Evolutionary conservation across 345 rosid species (phyloP).

Genomic region (Pistacia vera): DNA sequence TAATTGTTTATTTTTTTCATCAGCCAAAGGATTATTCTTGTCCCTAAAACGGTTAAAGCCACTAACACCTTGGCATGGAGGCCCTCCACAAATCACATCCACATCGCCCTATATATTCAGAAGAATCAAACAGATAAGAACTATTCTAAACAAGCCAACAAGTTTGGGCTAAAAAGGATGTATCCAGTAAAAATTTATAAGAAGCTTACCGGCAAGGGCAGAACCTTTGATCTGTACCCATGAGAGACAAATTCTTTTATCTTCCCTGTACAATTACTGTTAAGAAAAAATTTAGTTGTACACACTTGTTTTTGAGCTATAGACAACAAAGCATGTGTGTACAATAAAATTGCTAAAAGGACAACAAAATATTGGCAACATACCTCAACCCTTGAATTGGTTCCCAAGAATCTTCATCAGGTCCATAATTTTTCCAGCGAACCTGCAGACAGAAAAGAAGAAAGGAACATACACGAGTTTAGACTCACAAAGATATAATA

Average conservation of each 20-base stretch:
- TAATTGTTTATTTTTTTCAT: conserved; percentile 67
- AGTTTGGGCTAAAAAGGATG: not conserved
- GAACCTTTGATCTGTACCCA: conserved; percentile 45
- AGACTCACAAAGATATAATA: not conserved
- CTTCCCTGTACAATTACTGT: conserved; percentile 46
- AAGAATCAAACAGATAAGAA: not conserved
- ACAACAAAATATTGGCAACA: not conserved
- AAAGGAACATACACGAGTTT: not conserved
- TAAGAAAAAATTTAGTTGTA: conserved; percentile 1
- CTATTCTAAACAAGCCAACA: not conserved
- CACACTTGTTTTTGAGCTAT: not conserved
- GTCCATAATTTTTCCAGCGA: conserved; percentile 61
- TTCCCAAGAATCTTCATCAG: conserved; percentile 67
- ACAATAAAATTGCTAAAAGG: not conserved
- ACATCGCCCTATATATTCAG: conserved; percentile 49
- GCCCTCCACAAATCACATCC: conserved; percentile 87
- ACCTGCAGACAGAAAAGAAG: conserved; percentile 42
- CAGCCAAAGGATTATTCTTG: conserved; percentile 45
- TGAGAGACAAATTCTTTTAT: conserved; percentile 52
- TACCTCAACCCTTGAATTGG: conserved; percentile 62
- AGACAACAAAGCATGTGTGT: not conserved
- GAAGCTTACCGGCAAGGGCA: conserved; percentile 67
- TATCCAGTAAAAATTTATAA: not conserved
- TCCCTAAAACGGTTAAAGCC: conserved; percentile 75
- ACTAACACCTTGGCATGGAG: conserved; percentile 89